These are phyloP conservation scores for Dendryphion nanum DNA, from an alignment of 2,329 filamentous ascomycete species.

Conservation along the genomic window DNA sequence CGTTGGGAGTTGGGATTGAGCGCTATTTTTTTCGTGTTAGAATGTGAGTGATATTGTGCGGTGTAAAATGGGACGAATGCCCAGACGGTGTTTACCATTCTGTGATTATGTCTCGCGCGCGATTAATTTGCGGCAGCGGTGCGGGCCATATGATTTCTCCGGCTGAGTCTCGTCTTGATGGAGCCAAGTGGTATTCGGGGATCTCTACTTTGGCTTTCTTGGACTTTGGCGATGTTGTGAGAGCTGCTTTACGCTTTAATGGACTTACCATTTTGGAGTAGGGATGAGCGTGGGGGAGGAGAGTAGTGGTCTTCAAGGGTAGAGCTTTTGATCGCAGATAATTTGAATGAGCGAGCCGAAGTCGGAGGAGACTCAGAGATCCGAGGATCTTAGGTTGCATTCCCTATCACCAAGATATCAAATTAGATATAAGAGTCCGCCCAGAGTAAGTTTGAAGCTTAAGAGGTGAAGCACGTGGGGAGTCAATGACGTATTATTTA, in stretches of 20 bases:
- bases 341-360: too few relatives aligned
- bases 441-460: too few relatives aligned
- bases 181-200: slow-evolving; percentile 32
- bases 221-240: slow-evolving; percentile 9
- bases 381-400: too few relatives aligned
- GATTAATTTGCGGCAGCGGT: slow-evolving; percentile 53
- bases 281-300: not conserved
- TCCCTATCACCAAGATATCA: too few relatives aligned
- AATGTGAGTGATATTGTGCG: not conserved
- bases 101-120: slow-evolving; percentile 56
- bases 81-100: slow-evolving; percentile 50
- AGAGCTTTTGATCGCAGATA: too few relatives aligned
- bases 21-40: slow-evolving; percentile 40
- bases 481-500: too few relatives aligned
- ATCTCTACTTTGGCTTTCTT: slow-evolving; percentile 28
- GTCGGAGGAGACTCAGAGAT: too few relatives aligned
- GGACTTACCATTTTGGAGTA: slow-evolving; percentile 9
- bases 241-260: slow-evolving; percentile 30
- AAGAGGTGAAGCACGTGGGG: too few relatives aligned
- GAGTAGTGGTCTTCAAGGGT: too few relatives aligned
- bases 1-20: slow-evolving; percentile 49
- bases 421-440: too few relatives aligned
- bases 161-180: slow-evolving; percentile 21
- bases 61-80: not conserved
- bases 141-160: slow-evolving; percentile 63